Evolutionary conservation across 306 rosid species (phyloP).

Genomic region (Datisca glomerata): DNA sequence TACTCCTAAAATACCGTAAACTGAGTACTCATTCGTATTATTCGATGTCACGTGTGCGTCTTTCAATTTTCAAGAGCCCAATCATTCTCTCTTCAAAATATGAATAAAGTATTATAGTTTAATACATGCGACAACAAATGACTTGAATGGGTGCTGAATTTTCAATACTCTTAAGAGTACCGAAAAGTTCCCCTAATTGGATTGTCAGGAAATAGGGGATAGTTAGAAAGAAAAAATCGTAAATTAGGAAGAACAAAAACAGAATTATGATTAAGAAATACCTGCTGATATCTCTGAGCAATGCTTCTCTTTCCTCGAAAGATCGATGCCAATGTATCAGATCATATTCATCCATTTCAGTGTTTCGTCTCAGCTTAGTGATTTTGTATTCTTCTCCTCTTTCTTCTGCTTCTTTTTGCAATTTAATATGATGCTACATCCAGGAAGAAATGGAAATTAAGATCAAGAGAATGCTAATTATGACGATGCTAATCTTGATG

Average conservation of each 20-base stretch:
- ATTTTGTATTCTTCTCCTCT: constrained; percentile 76
- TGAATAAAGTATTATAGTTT: no score
- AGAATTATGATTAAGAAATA: constrained; percentile 17
- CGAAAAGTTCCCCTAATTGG: background rate
- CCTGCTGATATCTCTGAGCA: constrained; percentile 92
- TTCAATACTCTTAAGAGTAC: no score
- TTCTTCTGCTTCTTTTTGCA: constrained; percentile 45
- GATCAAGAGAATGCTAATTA: background rate
- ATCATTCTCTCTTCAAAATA: no score
- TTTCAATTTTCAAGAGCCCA: no score
- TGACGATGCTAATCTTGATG: no score
- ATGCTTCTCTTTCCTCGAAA: constrained; percentile 81
- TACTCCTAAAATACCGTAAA: no score
- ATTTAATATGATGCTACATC: constrained; percentile 40
- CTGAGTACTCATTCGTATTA: no score
- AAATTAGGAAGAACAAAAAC: background rate
- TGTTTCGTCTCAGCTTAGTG: constrained; percentile 52
- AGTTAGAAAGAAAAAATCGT: background rate
- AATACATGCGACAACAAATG: no score
- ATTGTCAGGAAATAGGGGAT: background rate
- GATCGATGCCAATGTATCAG: constrained; percentile 87
- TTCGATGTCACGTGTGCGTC: no score
- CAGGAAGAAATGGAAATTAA: constrained; percentile 3
- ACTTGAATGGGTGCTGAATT: no score
- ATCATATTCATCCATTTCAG: constrained; percentile 96